A percentile compares a stretch with the other conserved stretches of the same genome.
Evolutionary conservation across 176 grass and related monocot genomes (phyloP).

Genomic region (Oryza meyeriana): DNA sequence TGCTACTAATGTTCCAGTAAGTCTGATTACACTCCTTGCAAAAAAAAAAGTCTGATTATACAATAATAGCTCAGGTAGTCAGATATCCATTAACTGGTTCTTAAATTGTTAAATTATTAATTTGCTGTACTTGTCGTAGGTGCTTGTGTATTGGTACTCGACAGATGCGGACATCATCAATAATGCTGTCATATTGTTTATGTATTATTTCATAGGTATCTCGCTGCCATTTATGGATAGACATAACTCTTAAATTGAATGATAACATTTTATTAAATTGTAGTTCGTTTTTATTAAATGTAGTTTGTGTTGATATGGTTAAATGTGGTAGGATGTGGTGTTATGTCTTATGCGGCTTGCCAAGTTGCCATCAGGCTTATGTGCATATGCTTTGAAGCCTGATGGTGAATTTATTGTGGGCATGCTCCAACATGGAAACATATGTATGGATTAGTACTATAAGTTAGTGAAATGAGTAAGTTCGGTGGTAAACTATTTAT

Average conservation of each 20-base stretch:
- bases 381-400: conserved; percentile 14
- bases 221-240: neutral
- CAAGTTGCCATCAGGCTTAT: conserved; percentile 15
- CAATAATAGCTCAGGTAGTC: neutral
- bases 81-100: conserved; percentile 16
- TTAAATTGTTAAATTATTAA: conserved; percentile 8
- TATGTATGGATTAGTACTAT: conserved; percentile 12
- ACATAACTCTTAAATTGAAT: neutral
- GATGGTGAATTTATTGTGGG: neutral
- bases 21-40: conserved; percentile 49
- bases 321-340: neutral
- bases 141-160: conserved; percentile 73
- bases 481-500: neutral
- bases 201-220: conserved; percentile 93
- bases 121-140: conserved; percentile 38
- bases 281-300: conserved; percentile 28
- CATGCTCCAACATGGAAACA: conserved; percentile 13
- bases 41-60: conserved; percentile 60
- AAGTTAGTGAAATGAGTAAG: conserved; percentile 6
- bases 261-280: conserved; percentile 19
- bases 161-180: conserved; percentile 46
- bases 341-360: neutral
- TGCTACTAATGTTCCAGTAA: conserved; percentile 89
- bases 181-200: conserved; percentile 74
- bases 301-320: neutral